Conservation (phyloP, 179 eudicot genomes). For the Beta lomatogona region DNA sequence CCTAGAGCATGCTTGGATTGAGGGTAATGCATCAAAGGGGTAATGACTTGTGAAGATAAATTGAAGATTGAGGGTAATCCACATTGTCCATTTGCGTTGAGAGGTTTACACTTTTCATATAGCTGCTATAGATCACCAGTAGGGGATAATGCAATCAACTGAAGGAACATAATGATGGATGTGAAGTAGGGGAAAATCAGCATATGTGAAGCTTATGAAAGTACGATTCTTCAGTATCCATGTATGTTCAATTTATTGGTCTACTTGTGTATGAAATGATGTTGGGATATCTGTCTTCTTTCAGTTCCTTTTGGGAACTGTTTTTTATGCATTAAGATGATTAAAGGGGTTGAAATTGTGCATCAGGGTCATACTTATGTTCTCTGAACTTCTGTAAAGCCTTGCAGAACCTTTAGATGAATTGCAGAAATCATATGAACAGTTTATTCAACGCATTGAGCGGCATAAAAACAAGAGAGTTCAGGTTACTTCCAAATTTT, state of each 20-base stretch:
- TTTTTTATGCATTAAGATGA: not conserved
- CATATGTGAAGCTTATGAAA: not conserved
- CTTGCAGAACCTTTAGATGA: slow-evolving; percentile 92
- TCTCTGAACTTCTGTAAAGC: slow-evolving; percentile 45
- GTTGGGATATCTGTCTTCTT: not conserved
- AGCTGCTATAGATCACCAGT: not conserved
- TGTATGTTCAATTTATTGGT: not conserved
- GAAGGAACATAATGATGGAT: not conserved
- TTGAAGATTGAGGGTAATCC: no score
- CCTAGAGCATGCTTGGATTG: no score
- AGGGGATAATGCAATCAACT: not conserved
- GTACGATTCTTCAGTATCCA: not conserved
- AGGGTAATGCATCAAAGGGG: no score
- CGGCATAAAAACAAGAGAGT: slow-evolving; percentile 58
- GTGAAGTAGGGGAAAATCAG: not conserved
- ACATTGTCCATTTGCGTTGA: not conserved
- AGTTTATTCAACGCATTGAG: slow-evolving; percentile 72
- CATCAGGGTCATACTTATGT: slow-evolving; percentile 12
- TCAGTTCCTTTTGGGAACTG: not conserved
- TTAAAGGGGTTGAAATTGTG: not conserved
- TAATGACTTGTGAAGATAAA: no score
- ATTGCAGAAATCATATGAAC: slow-evolving; percentile 76
- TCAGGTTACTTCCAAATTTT: slow-evolving; percentile 41
- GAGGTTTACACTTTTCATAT: not conserved
- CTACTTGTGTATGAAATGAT: not conserved